Evolutionary conservation across 169 alveolate species (phyloP).

Genomic region (Cyclospora cayetanensis): DNA sequence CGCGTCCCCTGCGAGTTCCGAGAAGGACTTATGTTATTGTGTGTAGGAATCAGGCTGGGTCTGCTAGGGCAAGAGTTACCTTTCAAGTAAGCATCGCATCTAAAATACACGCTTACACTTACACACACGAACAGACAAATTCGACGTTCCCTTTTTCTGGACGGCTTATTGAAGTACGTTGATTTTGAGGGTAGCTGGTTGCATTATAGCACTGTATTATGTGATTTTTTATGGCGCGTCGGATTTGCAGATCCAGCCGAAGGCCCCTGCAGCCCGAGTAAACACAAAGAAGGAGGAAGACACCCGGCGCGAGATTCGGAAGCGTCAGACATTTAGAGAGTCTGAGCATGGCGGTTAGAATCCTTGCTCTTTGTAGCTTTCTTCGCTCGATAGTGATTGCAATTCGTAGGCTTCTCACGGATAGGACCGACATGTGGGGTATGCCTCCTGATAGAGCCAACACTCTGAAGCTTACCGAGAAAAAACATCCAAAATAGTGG

Average conservation of each 20-base stretch:
- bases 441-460: not conserved
- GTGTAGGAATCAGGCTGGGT: slow-evolving; percentile 59
- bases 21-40: slow-evolving; percentile 45
- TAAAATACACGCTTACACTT: no score
- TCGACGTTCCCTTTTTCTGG: no score
- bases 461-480: not conserved
- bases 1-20: slow-evolving; percentile 13
- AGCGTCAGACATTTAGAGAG: slow-evolving; percentile 6
- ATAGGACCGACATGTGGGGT: not conserved
- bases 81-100: slow-evolving; percentile 41
- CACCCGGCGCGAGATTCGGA: not conserved
- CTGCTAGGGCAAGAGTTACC: slow-evolving; percentile 55
- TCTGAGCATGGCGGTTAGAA: not conserved
- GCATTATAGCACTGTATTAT: no score
- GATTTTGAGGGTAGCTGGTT: no score
- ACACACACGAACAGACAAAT: no score
- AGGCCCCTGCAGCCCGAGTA: not conserved
- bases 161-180: no score
- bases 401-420: not conserved
- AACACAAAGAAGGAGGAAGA: not conserved
- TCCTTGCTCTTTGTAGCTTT: not conserved
- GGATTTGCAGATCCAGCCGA: not conserved
- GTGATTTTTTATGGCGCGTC: no score
- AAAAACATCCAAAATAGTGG: not conserved
- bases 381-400: not conserved